Evolutionary conservation across 2,329 filamentous ascomycete species (phyloP).

Genomic region (Cordyceps cateniannulata): DNA sequence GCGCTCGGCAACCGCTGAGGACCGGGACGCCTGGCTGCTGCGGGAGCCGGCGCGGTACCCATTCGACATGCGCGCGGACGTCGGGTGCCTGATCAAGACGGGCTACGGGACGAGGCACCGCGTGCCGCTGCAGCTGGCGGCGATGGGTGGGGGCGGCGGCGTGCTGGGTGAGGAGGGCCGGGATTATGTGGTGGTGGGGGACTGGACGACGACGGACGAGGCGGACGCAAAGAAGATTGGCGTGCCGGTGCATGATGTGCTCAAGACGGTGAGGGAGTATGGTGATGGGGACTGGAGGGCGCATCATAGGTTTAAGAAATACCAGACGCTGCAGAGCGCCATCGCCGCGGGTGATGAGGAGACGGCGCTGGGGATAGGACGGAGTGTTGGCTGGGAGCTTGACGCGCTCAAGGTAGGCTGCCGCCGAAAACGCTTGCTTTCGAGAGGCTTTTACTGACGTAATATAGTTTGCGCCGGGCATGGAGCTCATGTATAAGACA

Average conservation of each 20-base stretch:
- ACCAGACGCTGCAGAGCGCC: conserved; percentile 31
- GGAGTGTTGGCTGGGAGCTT: conserved; percentile 40
- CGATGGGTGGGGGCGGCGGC: conserved; percentile 25
- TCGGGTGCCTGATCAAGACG: conserved; percentile 48
- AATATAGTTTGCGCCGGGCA: conserved; percentile 45
- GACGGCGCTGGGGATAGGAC: conserved; percentile 30
- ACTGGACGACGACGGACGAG: conserved; percentile 36
- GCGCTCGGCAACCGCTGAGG: conserved; percentile 18
- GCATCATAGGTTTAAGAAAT: conserved; percentile 34
- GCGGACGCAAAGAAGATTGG: conserved; percentile 26
- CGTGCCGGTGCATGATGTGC: conserved; percentile 34
- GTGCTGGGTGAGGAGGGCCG: conserved; percentile 31
- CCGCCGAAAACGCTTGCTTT: not conserved
- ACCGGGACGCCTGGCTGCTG: conserved; percentile 37
- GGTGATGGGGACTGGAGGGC: conserved; percentile 21
- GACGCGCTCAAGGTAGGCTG: conserved; percentile 41
- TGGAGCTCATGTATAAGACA: conserved; percentile 43
- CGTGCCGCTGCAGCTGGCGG: conserved; percentile 39
- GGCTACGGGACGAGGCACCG: conserved; percentile 48
- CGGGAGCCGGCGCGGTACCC: conserved; percentile 29
- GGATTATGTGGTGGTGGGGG: conserved; percentile 43
- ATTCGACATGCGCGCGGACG: conserved; percentile 38
- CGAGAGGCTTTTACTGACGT: not conserved
- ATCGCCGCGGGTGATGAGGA: conserved; percentile 32
- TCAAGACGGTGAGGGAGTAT: conserved; percentile 30